phyloP scores from a whole-genome alignment of 2,329 filamentous ascomycete species.

The Alternaria sp. region DNA sequence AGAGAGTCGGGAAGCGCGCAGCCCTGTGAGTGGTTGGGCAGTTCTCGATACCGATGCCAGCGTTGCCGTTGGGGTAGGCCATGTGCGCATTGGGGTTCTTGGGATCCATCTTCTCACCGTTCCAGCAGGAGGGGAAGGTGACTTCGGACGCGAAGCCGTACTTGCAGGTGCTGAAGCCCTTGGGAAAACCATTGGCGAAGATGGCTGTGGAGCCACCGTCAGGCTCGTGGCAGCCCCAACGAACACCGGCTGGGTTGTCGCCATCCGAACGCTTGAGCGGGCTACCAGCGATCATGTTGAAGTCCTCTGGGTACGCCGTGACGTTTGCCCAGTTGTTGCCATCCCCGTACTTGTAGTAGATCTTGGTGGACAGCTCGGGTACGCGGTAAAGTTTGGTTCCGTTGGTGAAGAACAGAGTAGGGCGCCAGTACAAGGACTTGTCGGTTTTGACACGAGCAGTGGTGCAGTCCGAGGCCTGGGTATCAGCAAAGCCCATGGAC shows the following conservation, averaged over 20 bases:
- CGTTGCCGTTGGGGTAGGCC: slow-evolving; percentile 48
- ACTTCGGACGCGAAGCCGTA: slow-evolving; percentile 47
- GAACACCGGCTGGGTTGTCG: slow-evolving; percentile 40
- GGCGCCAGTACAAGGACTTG: slow-evolving; percentile 51
- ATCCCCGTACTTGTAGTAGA: slow-evolving; percentile 52
- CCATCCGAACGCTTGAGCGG: slow-evolving; percentile 41
- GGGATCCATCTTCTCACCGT: slow-evolving; percentile 44
- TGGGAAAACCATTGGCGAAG: slow-evolving; percentile 46
- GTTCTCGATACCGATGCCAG: slow-evolving; percentile 41
- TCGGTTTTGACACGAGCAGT: slow-evolving; percentile 50
- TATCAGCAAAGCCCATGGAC: slow-evolving; percentile 36
- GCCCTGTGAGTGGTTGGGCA: slow-evolving; percentile 43
- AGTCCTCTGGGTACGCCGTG: slow-evolving; percentile 47
- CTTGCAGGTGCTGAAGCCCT: slow-evolving; percentile 48
- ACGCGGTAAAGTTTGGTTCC: slow-evolving; percentile 48
- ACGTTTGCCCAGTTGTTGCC: slow-evolving; percentile 45
- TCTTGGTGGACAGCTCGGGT: slow-evolving; percentile 45
- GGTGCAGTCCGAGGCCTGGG: slow-evolving; percentile 44
- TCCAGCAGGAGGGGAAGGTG: slow-evolving; percentile 51
- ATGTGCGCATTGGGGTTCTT: slow-evolving; percentile 46
- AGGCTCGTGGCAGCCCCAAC: slow-evolving; percentile 44
- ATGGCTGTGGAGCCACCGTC: slow-evolving; percentile 34
- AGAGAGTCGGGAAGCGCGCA: slow-evolving; percentile 49
- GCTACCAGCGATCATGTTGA: slow-evolving; percentile 49
- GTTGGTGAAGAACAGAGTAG: slow-evolving; percentile 49